These are phyloP conservation scores for Dioscorea zingiberensis DNA, from an alignment of 106 monocot genomes.

Conservation along the genomic window DNA sequence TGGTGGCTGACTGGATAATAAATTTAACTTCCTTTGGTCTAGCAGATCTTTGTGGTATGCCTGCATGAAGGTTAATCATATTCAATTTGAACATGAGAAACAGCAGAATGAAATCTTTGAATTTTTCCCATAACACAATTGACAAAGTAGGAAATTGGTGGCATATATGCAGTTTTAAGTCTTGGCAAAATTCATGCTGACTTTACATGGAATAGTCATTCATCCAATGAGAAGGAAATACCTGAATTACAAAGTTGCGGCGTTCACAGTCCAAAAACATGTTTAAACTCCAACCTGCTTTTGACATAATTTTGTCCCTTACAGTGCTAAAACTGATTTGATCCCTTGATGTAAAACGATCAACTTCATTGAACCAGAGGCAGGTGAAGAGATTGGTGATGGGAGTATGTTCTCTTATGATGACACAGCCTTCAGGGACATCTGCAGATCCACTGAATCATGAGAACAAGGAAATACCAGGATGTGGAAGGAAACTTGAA, in stretches of 20 bases:
- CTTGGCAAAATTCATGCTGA: too few species aligned
- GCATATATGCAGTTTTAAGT: too few species aligned
- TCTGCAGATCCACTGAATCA: conserved; percentile 16
- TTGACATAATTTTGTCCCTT: conserved; percentile 32
- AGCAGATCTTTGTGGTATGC: conserved; percentile 24
- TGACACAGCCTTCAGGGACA: conserved; percentile 48
- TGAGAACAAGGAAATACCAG: background rate
- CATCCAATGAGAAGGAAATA: conserved; percentile 1
- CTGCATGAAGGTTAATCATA: conserved; percentile 5
- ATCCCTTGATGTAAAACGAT: conserved; percentile 45
- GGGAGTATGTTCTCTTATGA: conserved; percentile 36
- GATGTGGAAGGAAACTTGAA: background rate
- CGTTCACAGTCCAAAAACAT: conserved; percentile 50
- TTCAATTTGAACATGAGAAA: too few species aligned
- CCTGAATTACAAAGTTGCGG: conserved; percentile 47
- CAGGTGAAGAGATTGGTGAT: conserved; percentile 48
- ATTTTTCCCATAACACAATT: too few species aligned
- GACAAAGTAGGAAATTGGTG: too few species aligned
- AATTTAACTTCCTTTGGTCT: conserved; percentile 9
- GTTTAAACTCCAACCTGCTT: conserved; percentile 22
- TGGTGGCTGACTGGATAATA: background rate
- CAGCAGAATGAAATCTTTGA: too few species aligned
- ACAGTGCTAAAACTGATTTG: conserved; percentile 41
- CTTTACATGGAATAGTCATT: too few species aligned
- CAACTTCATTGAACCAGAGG: conserved; percentile 57